These are phyloP conservation scores for Exophiala lecanii-corni DNA, from an alignment of 2,329 filamentous ascomycete species.

Conservation along the genomic window DNA sequence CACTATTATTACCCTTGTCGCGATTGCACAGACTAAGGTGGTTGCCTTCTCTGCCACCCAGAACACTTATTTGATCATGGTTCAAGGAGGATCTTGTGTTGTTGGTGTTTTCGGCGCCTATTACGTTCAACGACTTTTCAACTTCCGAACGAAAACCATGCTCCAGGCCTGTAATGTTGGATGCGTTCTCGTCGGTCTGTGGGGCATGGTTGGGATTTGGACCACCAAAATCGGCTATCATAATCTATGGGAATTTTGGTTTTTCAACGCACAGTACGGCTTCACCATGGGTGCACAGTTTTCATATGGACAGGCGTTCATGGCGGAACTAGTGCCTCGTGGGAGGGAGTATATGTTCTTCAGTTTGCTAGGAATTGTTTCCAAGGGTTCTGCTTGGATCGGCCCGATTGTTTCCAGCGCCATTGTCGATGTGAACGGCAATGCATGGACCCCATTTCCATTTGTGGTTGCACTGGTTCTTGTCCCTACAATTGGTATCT, in stretches of 20 bases:
- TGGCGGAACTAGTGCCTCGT: conserved; percentile 40
- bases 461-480: conserved; percentile 39
- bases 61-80: conserved; percentile 39
- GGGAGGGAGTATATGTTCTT: conserved; percentile 45
- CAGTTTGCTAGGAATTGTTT: conserved; percentile 37
- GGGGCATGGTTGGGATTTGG: conserved; percentile 42
- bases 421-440: conserved; percentile 39
- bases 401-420: conserved; percentile 42
- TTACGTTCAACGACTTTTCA: conserved; percentile 41
- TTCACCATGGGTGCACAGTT: conserved; percentile 35
- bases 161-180: conserved; percentile 41
- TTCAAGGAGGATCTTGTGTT: conserved; percentile 37
- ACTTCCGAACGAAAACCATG: conserved; percentile 39
- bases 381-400: conserved; percentile 39
- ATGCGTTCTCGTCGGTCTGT: conserved; percentile 39
- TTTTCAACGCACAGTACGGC: conserved; percentile 39
- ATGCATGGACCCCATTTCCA: conserved; percentile 43
- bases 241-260: conserved; percentile 37
- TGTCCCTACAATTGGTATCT: conserved; percentile 36
- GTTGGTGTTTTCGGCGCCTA: conserved; percentile 39
- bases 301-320: conserved; percentile 16
- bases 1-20: conserved; percentile 37
- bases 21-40: conserved; percentile 39
- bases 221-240: conserved; percentile 38
- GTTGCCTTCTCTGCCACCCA: conserved; percentile 40